phyloP scores from a whole-genome alignment of 805 yeast species.

The Cyberlindnera subsufficiens region DNA sequence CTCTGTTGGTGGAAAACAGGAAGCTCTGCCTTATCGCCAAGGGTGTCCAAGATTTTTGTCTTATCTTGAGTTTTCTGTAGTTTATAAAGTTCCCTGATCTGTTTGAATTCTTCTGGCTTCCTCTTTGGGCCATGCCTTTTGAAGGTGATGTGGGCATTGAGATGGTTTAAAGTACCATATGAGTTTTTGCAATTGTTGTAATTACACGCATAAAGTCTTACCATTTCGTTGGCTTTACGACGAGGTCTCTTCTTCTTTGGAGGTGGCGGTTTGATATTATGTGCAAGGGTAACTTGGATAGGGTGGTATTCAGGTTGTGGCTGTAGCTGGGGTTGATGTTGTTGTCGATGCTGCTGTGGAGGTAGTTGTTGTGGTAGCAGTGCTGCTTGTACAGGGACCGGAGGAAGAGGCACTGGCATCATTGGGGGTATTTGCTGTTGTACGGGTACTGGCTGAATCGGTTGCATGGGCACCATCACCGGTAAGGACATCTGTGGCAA shows the following conservation, averaged over 20 bases:
- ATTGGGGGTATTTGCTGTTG: not conserved
- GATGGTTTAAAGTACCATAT: constrained; percentile 55
- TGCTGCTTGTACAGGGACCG: not conserved
- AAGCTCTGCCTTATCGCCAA: constrained; percentile 11
- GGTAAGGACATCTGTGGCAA: not conserved
- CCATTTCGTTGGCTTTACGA: constrained; percentile 49
- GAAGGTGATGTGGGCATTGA: constrained; percentile 48
- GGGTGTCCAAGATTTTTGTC: constrained; percentile 11
- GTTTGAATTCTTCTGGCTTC: constrained; percentile 48
- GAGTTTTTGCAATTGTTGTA: constrained; percentile 43
- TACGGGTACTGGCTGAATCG: not conserved
- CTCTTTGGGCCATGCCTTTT: constrained; percentile 52
- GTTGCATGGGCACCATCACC: not conserved
- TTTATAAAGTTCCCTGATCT: constrained; percentile 39
- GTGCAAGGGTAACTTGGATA: not conserved
- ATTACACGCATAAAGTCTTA: constrained; percentile 46
- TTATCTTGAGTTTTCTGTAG: constrained; percentile 28
- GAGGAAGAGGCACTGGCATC: not conserved
- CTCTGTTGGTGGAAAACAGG: constrained; percentile 24
- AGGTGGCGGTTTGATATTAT: not conserved
- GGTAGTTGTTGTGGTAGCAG: not conserved
- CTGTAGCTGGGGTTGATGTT: constrained; percentile 2
- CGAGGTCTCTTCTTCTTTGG: constrained; percentile 41
- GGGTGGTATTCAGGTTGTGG: not conserved
- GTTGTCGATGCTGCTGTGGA: not conserved